These are phyloP conservation scores for Penicillium cataractarum DNA, from an alignment of 495 filamentous ascomycete genomes.

Conservation along the genomic window DNA sequence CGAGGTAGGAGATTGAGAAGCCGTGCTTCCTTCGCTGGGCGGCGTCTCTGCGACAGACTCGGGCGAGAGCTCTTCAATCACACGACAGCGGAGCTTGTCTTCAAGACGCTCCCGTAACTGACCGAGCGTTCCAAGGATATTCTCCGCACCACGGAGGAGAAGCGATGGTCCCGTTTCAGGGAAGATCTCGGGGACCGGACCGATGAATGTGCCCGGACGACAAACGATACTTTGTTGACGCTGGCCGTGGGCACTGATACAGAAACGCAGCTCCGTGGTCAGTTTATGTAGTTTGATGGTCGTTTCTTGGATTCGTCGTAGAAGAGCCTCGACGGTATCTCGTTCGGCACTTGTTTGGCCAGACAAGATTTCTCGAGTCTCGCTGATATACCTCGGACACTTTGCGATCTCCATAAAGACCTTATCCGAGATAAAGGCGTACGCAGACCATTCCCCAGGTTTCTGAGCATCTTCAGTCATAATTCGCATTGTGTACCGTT, in stretches of 20 bases:
- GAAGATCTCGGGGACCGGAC: constrained; percentile 29
- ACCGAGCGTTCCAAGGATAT: constrained; percentile 22
- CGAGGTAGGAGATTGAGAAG: constrained; percentile 12
- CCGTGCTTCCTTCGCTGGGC: constrained; percentile 15
- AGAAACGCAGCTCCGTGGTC: constrained; percentile 23
- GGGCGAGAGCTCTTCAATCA: constrained; percentile 24
- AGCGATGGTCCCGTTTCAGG: constrained; percentile 36
- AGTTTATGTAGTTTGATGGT: constrained; percentile 16
- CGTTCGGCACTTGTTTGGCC: not conserved
- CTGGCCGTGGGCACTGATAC: constrained; percentile 29
- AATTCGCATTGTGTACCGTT: constrained; percentile 21
- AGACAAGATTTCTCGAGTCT: constrained; percentile 27
- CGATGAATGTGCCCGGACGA: constrained; percentile 28
- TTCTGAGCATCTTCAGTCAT: constrained; percentile 34
- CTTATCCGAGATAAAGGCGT: constrained; percentile 29
- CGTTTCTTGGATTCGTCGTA: constrained; percentile 27
- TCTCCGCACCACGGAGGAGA: constrained; percentile 31
- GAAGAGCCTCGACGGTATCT: constrained; percentile 10
- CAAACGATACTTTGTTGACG: constrained; percentile 32
- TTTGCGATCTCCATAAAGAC: constrained; percentile 38
- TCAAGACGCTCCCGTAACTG: constrained; percentile 21
- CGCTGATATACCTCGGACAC: constrained; percentile 37
- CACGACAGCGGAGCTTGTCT: constrained; percentile 16
- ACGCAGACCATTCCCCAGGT: constrained; percentile 28
- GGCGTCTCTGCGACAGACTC: constrained; percentile 12